Base-by-base conservation (phyloP, 106 monocot species). In the Dactylorhiza incarnata region DNA sequence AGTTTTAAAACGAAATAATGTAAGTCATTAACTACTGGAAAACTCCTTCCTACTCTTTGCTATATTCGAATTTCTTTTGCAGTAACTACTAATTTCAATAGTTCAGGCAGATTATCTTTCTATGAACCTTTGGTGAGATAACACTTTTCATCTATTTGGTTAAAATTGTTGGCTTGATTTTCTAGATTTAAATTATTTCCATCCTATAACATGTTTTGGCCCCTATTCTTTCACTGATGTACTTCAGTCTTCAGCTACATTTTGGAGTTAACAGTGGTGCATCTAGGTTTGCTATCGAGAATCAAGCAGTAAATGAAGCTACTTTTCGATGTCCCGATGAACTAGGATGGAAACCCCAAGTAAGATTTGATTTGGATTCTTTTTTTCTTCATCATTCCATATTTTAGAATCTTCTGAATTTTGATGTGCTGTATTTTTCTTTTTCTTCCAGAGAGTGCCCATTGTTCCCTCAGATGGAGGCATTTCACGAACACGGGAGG, bases 291-390 rank as follows among this genome's bases (percentile, higher is more conserved):
- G 91, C 97, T 44, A 72, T 97, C 19, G 97, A 97, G 77, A 91
- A 55, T 49, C 97, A 97, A 80, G 97, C 97, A 48, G 81, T 94
- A 37, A 97, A 97, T 78, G 97, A 97, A 75, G 93, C 97, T 65
- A 91, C 89, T 48, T 97, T 97, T 74, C 85, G 93, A 48, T 93
- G 93, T 68, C 87, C 97, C 59, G 97, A 97, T 85, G 91, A 97
- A 72, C 81, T 94, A 49, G 93, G 97, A 82, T 97, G 97, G 97
- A 93, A 97, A 75, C 97, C 97, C 62, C 91, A 94, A 87, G 97
- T 97, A 55, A 43, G 9, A 12, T 44, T 45, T 44, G 48, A 22
- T 22, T 72, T 48, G 22, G 9, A n/a, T 0, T 47, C 49, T 81
- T 50, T 13, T 49, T 49, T 48, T 72, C 13, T 68, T 48, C 46